Base-by-base conservation (phyloP, 2,329 filamentous ascomycete species). In the Fusarium sp. region DNA sequence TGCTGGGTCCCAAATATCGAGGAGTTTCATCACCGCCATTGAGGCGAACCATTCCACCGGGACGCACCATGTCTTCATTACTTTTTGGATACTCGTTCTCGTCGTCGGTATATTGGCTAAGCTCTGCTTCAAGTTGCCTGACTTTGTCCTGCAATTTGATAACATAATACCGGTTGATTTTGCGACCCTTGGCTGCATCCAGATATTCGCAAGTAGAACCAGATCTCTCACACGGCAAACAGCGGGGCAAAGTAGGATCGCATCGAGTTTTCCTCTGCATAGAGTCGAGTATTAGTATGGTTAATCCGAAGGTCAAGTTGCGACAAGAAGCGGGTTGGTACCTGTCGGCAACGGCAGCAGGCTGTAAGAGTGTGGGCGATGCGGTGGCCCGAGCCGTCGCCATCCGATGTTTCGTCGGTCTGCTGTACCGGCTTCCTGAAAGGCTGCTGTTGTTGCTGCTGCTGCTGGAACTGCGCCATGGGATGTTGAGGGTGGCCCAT, bases 191-290 rank as follows among this genome's bases (percentile, higher is more conserved):
- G 52, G 92, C 87, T 31, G 94, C 94, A 81, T 99, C 96, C 79
- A 92, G 97, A 82, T 98, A 99, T 78, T 98, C 95, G 86, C 96
- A 99, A 64, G 90, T 88, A 31, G 94, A 94, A 75, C 95, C 95
- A 68, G 93, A 95, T 73, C 95, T 89, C 81, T 98, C 94, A 83
- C 96, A 99, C 22, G 95, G 95, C 18, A 93, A 88, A 80, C 96
- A 99, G 76, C 92, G 92, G 40, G 96, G 96, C 22, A 99, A 88
- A 15, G 92, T 93, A 6, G 96, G 93, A 81, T 98, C 96, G 84
- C 96, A 99, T 84, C 94, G 88, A 38, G 95, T 98, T 85, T 99
- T 99, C 75, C 95, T 91, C 95, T 97, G 77, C 34, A 52, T 18
- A 39, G 18, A 55, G 53, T 20, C 48, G 56, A 56, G 43, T 48